phyloP scores from a whole-genome alignment of 169 alveolate genomes.

The Plasmodium vinckei region DNA sequence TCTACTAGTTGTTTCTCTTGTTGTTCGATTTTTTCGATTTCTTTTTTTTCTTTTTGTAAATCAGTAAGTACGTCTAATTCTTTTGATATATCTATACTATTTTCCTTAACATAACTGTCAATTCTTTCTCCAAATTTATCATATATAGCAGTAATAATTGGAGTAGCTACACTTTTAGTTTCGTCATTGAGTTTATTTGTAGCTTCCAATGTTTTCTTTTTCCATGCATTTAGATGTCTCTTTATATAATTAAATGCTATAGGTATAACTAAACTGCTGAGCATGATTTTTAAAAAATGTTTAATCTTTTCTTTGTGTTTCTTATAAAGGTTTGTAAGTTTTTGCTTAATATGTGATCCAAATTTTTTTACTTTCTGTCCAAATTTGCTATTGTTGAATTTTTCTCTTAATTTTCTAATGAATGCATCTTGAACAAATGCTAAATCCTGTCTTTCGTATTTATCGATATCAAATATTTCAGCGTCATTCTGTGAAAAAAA shows the following conservation, averaged over 20 bases:
- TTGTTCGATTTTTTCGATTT: conserved; percentile 39
- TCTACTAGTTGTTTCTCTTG: conserved; percentile 23
- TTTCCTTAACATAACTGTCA: conserved; percentile 25
- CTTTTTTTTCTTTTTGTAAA: conserved; percentile 31
- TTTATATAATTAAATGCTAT: conserved; percentile 29
- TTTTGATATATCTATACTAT: background rate
- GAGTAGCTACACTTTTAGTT: conserved; percentile 36
- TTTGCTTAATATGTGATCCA: conserved; percentile 30
- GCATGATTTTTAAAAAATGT: conserved; percentile 27
- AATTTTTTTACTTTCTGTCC: conserved; percentile 31
- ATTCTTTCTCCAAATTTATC: conserved; percentile 15
- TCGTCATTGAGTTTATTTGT: conserved; percentile 35
- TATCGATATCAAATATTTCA: conserved; percentile 43
- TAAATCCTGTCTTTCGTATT: conserved; percentile 34
- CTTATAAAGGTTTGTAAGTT: conserved; percentile 20
- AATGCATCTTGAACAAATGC: conserved; percentile 57
- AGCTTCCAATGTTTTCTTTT: conserved; percentile 35
- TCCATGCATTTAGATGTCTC: conserved; percentile 36
- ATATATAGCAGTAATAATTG: conserved; percentile 42
- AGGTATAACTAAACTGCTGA: conserved; percentile 45
- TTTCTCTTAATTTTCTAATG: conserved; percentile 58
- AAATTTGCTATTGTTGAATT: conserved; percentile 46
- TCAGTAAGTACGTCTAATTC: conserved; percentile 24
- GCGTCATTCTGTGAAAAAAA: conserved; percentile 48
- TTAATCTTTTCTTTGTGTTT: conserved; percentile 55